Evolutionary conservation across 2,329 filamentous ascomycete genomes (phyloP).

Genomic region (Ustilaginoidea virens): DNA sequence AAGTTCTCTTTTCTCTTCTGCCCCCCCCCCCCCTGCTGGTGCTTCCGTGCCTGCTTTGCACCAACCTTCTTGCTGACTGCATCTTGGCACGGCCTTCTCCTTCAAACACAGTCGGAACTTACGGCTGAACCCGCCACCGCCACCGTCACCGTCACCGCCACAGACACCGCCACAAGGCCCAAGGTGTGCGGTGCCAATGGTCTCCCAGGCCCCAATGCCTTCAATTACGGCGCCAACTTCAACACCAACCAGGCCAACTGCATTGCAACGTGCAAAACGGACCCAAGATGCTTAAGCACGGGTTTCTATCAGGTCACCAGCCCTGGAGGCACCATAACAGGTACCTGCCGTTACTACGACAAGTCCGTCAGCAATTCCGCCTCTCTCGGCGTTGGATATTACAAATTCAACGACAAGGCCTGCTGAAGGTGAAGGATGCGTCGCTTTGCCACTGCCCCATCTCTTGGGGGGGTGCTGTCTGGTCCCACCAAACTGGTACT

Average conservation of each 20-base stretch:
- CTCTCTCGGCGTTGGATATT: background rate
- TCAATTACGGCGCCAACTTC: background rate
- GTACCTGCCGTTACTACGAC: background rate
- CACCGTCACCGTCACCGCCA: background rate
- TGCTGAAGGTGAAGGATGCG: background rate
- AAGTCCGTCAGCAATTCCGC: background rate
- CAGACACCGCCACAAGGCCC: background rate
- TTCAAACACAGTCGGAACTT: background rate
- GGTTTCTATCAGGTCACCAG: background rate
- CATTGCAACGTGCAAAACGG: background rate
- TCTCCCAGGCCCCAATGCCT: background rate
- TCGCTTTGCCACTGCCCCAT: background rate
- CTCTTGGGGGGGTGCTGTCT: too few species aligned
- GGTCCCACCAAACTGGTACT: too few species aligned
- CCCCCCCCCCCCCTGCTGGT: too few species aligned
- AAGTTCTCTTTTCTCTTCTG: background rate
- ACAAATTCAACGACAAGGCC: background rate
- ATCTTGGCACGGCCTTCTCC: too few species aligned
- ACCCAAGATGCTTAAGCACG: background rate
- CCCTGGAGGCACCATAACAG: background rate
- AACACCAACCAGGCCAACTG: background rate
- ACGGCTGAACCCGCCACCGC: background rate
- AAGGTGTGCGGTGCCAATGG: background rate
- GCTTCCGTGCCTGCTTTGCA: background rate
- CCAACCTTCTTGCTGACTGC: too few species aligned